Base-by-base conservation (phyloP, 2,329 filamentous ascomycete species). In the Didymosphaeria variabile region DNA sequence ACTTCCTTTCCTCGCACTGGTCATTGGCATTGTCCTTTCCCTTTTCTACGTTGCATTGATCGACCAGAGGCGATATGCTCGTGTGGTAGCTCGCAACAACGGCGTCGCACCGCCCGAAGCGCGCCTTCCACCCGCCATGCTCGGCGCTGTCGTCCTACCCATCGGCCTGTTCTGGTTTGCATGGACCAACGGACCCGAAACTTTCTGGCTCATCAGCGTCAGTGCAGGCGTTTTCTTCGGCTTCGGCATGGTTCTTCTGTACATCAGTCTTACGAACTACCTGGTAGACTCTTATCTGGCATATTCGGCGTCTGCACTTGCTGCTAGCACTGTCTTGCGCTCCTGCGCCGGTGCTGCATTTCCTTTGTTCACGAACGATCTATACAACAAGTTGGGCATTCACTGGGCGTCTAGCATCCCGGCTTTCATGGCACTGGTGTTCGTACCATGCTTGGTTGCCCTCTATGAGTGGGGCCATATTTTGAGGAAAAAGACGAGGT, bases 251-350 rank as follows among this genome's bases (percentile, higher is more conserved):
- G 68, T 74, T 0, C 54, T 73, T 6, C 47, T 72, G 6, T 75
- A 70, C 61, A 64, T 73, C 26, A 82, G 82, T 5, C 78, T 88
- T 49, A 83, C 88, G 72, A 90, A 87, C 77, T 91, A 91, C 76
- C 83, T 91, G 13, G 86, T 91, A 62, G 90, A 91, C 70, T 80
- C 87, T 6, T 88, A 74, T 61, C 86, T 88, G 53, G 88, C 63
- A 1, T 74, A 71, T 44, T 67, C 70, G n/a, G 72, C 72, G n/a
- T 73, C 70, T 17, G 71, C 68, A 10, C 62, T 74, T 15, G 70
- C 69, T 1, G 82, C 81, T 12, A 84, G 80, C 65, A 78, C 81
- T 0, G 76, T 85, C 3, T 64, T 85, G 13, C 77, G 83, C 29
- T 82, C 81, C 0, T 59, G 82, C 21, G 82, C 82, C 38, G 82